Conservation (phyloP, 495 filamentous ascomycete genomes). For the Talaromyces adpressus region DNA sequence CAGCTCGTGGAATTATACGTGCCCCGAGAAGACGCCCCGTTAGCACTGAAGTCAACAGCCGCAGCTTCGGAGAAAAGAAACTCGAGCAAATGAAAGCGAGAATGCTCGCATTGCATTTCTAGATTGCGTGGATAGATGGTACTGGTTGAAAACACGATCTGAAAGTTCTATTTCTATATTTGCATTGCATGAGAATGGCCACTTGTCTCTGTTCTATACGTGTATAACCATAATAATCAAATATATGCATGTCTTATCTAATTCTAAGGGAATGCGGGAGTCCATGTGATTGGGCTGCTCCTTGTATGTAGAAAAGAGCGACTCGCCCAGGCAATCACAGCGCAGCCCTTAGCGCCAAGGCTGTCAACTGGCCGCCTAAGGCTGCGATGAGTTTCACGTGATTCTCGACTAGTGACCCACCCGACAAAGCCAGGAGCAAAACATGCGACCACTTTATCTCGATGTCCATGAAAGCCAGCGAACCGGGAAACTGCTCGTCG, state of each 20-base stretch:
- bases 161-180: not conserved
- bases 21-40: slow-evolving; percentile 71
- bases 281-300: not conserved
- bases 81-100: slow-evolving; percentile 32
- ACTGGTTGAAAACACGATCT: not conserved
- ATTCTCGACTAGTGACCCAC: slow-evolving; percentile 49
- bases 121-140: not conserved
- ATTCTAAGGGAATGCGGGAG: not conserved
- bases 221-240: not conserved
- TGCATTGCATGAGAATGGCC: not conserved
- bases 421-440: slow-evolving; percentile 53
- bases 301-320: not conserved
- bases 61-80: slow-evolving; percentile 62
- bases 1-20: slow-evolving; percentile 86
- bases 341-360: not conserved
- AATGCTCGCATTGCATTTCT: not conserved
- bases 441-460: not conserved
- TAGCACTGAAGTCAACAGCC: slow-evolving; percentile 57
- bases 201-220: not conserved
- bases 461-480: not conserved
- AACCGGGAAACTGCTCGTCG: not conserved
- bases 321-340: not conserved
- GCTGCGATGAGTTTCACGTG: slow-evolving; percentile 52
- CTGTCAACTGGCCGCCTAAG: slow-evolving; percentile 14
- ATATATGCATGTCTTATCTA: not conserved